phyloP scores from a whole-genome alignment of 495 filamentous ascomycete species.

The Hypoxylon perforatum region DNA sequence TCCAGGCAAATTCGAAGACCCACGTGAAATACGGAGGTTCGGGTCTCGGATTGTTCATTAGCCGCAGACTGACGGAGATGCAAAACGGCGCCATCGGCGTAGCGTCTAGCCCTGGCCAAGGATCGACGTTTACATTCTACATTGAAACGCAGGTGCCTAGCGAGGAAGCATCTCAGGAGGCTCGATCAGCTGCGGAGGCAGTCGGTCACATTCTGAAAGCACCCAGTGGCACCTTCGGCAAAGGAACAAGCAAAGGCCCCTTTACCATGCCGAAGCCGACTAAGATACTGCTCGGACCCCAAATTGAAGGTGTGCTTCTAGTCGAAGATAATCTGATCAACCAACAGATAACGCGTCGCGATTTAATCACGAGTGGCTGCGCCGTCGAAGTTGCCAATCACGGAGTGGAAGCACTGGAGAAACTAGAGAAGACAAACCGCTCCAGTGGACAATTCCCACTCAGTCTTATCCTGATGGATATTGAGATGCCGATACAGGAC shows the following conservation, averaged over 20 bases:
- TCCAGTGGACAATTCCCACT: slow-evolving; percentile 54
- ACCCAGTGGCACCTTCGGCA: slow-evolving; percentile 7
- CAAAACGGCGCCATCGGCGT: slow-evolving; percentile 89
- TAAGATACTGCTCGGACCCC: slow-evolving; percentile 35
- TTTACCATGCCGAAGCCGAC: slow-evolving; percentile 39
- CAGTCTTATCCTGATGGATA: slow-evolving; percentile 79
- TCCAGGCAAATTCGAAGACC: slow-evolving; percentile 78
- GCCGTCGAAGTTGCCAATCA: slow-evolving; percentile 79
- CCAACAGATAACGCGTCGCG: slow-evolving; percentile 75
- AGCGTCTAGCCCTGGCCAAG: slow-evolving; percentile 72
- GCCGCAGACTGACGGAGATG: slow-evolving; percentile 77
- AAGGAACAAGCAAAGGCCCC: slow-evolving; percentile 17
- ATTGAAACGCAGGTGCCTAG: slow-evolving; percentile 50
- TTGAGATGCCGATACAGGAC: slow-evolving; percentile 91
- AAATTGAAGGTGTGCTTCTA: slow-evolving; percentile 65
- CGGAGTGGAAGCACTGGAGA: slow-evolving; percentile 76
- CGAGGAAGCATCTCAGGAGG: slow-evolving; percentile 32
- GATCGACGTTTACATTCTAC: slow-evolving; percentile 88
- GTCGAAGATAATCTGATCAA: slow-evolving; percentile 91
- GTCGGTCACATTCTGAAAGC: slow-evolving; percentile 34
- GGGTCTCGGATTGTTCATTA: slow-evolving; percentile 86
- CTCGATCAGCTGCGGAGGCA: slow-evolving; percentile 33
- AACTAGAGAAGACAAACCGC: slow-evolving; percentile 53
- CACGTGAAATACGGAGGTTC: slow-evolving; percentile 86
- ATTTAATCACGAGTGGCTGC: slow-evolving; percentile 75